These are phyloP conservation scores for Tetracentron sinense DNA, from an alignment of 164 flowering plant genomes.

Conservation along the genomic window DNA sequence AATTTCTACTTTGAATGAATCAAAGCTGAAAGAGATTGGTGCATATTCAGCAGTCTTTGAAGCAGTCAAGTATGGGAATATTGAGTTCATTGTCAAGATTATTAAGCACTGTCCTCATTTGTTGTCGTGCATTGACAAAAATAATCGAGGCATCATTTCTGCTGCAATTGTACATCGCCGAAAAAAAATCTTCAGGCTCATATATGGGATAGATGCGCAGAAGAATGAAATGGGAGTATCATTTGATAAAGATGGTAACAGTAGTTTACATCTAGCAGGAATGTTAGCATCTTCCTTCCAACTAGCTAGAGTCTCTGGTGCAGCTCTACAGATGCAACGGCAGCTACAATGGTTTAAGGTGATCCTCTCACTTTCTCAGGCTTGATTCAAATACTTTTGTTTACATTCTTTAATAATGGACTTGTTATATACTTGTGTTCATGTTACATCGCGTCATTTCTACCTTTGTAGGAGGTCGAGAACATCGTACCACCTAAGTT, in stretches of 20 bases:
- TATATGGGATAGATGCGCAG: not conserved
- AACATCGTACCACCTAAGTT: slow-evolving; percentile 5
- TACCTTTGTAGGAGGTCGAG: not conserved
- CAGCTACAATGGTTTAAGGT: not conserved
- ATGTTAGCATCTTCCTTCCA: slow-evolving; percentile 1
- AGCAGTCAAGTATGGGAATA: too few species aligned
- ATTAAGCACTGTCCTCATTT: too few species aligned
- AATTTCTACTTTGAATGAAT: too few species aligned
- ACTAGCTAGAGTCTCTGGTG: not conserved
- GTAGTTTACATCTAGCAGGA: slow-evolving; percentile 8
- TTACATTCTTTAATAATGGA: too few species aligned
- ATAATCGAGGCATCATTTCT: too few species aligned
- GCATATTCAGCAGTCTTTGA: too few species aligned
- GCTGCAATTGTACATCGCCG: slow-evolving; percentile 7
- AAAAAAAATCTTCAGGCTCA: slow-evolving; percentile 6
- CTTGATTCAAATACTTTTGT: not conserved
- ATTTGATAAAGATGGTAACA: not conserved
- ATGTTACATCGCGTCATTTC: not conserved
- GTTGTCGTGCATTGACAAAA: too few species aligned
- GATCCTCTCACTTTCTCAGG: not conserved
- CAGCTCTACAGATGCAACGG: slow-evolving; percentile 16
- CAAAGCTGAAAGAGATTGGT: too few species aligned
- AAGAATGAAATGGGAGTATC: not conserved
- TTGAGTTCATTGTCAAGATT: too few species aligned
- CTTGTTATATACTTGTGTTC: not conserved